These are phyloP conservation scores for Monilinia aucupariae DNA, from an alignment of 2,329 filamentous ascomycete genomes.

Conservation along the genomic window DNA sequence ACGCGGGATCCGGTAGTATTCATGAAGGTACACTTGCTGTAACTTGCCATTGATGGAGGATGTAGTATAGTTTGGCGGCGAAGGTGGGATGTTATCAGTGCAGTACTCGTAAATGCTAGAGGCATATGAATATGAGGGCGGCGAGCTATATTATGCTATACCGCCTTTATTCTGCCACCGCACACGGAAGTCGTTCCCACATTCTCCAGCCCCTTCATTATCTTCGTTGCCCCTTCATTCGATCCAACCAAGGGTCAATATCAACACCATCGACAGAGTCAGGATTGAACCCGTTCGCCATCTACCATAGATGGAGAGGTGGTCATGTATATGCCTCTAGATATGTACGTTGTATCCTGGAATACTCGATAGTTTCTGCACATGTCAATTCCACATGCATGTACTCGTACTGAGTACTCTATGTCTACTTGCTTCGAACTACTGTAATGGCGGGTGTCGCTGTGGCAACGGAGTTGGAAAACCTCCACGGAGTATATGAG, in stretches of 20 bases:
- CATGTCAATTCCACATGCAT: not conserved
- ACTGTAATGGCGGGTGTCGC: constrained; percentile 2
- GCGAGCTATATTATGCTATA: too few relatives aligned
- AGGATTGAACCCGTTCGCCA: not conserved
- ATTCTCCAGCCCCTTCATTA: not conserved
- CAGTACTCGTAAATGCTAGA: too few relatives aligned
- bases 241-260: not conserved
- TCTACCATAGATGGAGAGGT: not conserved
- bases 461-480: constrained; percentile 11
- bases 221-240: not conserved
- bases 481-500: not conserved
- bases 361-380: not conserved
- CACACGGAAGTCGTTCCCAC: too few relatives aligned
- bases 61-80: too few relatives aligned
- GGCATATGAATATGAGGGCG: too few relatives aligned
- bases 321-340: too few relatives aligned
- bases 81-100: too few relatives aligned
- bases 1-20: too few relatives aligned
- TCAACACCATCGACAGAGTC: not conserved
- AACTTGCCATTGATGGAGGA: too few relatives aligned
- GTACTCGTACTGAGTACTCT: too few relatives aligned
- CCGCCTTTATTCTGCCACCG: constrained; percentile 31
- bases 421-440: not conserved
- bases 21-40: too few relatives aligned
- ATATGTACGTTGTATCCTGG: too few relatives aligned